phyloP scores from a whole-genome alignment of 1,139 yeast genomes.

The Blastobotrys proliferans region DNA sequence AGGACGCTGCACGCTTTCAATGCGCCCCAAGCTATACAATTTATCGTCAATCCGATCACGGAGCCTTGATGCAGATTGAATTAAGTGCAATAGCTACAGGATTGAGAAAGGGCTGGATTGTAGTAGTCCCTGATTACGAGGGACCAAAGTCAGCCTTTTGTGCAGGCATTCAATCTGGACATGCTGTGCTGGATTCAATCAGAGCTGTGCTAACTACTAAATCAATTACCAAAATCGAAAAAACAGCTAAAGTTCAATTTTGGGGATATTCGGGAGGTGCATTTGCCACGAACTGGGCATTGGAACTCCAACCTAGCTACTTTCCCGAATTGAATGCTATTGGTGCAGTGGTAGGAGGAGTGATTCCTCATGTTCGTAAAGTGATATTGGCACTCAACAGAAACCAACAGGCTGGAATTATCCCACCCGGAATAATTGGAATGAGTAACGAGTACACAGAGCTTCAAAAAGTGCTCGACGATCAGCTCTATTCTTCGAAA shows the following conservation, averaged over 20 bases:
- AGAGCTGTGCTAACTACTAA: slow-evolving; percentile 21
- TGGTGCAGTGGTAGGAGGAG: slow-evolving; percentile 30
- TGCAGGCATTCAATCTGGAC: slow-evolving; percentile 26
- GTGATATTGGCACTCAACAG: slow-evolving; percentile 20
- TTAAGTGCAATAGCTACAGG: slow-evolving; percentile 3
- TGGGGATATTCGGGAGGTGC: slow-evolving; percentile 35
- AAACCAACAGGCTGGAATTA: slow-evolving; percentile 26
- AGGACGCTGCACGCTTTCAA: slow-evolving; percentile 27
- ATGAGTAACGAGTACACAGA: slow-evolving; percentile 31
- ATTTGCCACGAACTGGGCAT: slow-evolving; percentile 33
- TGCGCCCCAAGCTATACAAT: slow-evolving; percentile 31
- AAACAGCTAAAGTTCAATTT: slow-evolving; percentile 18
- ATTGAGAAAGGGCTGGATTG: slow-evolving; percentile 20
- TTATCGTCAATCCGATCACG: slow-evolving; percentile 2
- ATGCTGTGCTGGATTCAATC: slow-evolving; percentile 26
- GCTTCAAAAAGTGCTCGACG: slow-evolving; percentile 12
- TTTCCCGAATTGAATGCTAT: slow-evolving; percentile 32
- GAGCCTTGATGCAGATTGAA: slow-evolving; percentile 2
- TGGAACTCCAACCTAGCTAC: slow-evolving; percentile 27
- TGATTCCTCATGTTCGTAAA: slow-evolving; percentile 25
- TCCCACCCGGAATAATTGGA: slow-evolving; percentile 31
- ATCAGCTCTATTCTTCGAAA: slow-evolving; percentile 15
- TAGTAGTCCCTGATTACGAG: slow-evolving; percentile 28
- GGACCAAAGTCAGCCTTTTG: slow-evolving; percentile 25
- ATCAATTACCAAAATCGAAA: slow-evolving; percentile 16